Percentiles rank a stretch among this genome's conserved stretches.
These are phyloP conservation scores for Musa balbisiana DNA, from an alignment of 202 grass and related monocot genomes.

Conservation along the genomic window DNA sequence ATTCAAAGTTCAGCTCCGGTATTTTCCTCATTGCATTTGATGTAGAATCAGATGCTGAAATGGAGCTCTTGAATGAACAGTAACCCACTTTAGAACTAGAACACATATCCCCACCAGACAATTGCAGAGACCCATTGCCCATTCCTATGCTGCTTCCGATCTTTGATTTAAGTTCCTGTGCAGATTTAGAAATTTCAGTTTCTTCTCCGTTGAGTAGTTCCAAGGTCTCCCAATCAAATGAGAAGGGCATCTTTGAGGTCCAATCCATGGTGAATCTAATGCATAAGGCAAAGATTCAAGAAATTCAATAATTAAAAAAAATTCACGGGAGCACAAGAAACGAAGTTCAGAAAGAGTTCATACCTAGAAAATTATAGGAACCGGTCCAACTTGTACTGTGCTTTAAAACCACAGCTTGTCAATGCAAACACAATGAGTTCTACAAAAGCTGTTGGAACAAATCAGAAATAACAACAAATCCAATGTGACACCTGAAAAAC, in stretches of 20 bases:
- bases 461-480: neutral
- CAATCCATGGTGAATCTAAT: conserved; percentile 2
- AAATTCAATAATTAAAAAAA: neutral
- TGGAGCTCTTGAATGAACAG: neutral
- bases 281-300: neutral
- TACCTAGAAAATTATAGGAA: neutral
- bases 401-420: neutral
- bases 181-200: neutral
- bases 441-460: neutral
- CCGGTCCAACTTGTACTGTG: neutral
- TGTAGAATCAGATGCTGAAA: neutral
- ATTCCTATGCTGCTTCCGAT: neutral
- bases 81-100: neutral
- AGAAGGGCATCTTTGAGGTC: neutral
- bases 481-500: neutral
- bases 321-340: neutral
- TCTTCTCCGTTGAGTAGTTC: conserved; percentile 3
- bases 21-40: neutral
- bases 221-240: conserved; percentile 15
- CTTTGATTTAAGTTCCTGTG: neutral
- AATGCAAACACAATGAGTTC: neutral
- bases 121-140: neutral
- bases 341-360: neutral
- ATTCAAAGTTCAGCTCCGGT: neutral
- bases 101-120: neutral